Evolutionary conservation across 2,329 filamentous ascomycete genomes (phyloP).

Genomic region (Pezicula radicicola): DNA sequence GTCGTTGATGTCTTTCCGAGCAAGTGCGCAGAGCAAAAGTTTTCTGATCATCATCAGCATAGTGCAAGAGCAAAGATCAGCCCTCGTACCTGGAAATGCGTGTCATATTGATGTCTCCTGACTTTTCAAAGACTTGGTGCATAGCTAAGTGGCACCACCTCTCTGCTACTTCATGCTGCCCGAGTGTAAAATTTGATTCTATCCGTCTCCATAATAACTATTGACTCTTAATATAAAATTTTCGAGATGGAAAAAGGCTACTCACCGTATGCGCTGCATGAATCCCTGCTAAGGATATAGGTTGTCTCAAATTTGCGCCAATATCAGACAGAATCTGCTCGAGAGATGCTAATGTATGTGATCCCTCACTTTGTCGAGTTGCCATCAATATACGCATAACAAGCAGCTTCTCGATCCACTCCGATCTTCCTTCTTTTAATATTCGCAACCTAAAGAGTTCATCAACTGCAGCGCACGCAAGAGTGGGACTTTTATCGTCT

Average conservation of each 20-base stretch:
- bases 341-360: slow-evolving; percentile 34
- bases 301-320: slow-evolving; percentile 37
- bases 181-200: slow-evolving; percentile 53
- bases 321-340: slow-evolving; percentile 43
- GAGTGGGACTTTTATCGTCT: slow-evolving; percentile 46
- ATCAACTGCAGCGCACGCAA: slow-evolving; percentile 54
- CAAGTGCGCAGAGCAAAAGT: slow-evolving; percentile 66
- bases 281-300: slow-evolving; percentile 58
- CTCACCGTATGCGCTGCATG: slow-evolving; percentile 65
- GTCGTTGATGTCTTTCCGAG: slow-evolving; percentile 48
- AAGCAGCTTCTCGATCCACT: slow-evolving; percentile 67
- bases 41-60: slow-evolving; percentile 50
- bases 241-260: slow-evolving; percentile 3
- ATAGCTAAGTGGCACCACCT: slow-evolving; percentile 71
- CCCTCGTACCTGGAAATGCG: slow-evolving; percentile 61
- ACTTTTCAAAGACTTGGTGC: slow-evolving; percentile 62
- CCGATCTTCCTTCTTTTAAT: slow-evolving; percentile 41
- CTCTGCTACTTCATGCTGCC: slow-evolving; percentile 52
- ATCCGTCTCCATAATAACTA: slow-evolving; percentile 80
- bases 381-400: slow-evolving; percentile 67
- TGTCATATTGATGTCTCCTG: slow-evolving; percentile 62
- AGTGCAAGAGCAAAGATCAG: slow-evolving; percentile 3
- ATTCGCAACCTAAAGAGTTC: slow-evolving; percentile 60
- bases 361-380: slow-evolving; percentile 40
- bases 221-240: slow-evolving; percentile 12